These are phyloP conservation scores for Aspergillus nomiae DNA, from an alignment of 2,329 filamentous ascomycete species.

Conservation along the genomic window DNA sequence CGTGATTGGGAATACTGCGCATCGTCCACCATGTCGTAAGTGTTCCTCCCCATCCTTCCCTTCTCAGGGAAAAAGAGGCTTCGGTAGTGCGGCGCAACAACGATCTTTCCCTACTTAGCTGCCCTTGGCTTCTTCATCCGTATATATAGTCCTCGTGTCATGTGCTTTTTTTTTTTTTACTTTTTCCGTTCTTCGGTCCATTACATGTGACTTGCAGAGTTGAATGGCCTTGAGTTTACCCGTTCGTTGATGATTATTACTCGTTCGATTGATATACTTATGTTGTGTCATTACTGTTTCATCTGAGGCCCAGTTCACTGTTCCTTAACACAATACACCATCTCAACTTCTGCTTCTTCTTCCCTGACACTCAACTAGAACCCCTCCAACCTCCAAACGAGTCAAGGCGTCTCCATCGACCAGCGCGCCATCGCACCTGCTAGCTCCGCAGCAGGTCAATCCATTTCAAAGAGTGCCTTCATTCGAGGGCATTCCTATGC, in stretches of 20 bases:
- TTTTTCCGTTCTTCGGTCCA: not conserved
- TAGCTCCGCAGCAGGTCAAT: conserved; percentile 42
- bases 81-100: not conserved
- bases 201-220: conserved; percentile 9
- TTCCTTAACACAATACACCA: not conserved
- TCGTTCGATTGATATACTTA: not conserved
- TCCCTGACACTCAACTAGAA: conserved; percentile 28
- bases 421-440: conserved; percentile 38
- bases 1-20: conserved; percentile 37
- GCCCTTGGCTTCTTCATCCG: not conserved
- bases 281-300: conserved; percentile 1
- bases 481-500: conserved; percentile 46
- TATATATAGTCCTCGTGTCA: conserved; percentile 8
- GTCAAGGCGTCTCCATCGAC: conserved; percentile 43
- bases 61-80: not conserved
- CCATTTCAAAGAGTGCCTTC: conserved; percentile 37
- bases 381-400: conserved; percentile 44
- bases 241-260: not conserved
- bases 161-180: conserved; percentile 3
- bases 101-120: not conserved
- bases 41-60: conserved; percentile 24
- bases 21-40: conserved; percentile 46
- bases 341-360: conserved; percentile 2
- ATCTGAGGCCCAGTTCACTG: not conserved
- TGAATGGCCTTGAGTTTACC: not conserved